Percentiles rank a stretch among this genome's conserved stretches.
phyloP scores from a whole-genome alignment of 345 rosid genomes.

The Reutealis trisperma region DNA sequence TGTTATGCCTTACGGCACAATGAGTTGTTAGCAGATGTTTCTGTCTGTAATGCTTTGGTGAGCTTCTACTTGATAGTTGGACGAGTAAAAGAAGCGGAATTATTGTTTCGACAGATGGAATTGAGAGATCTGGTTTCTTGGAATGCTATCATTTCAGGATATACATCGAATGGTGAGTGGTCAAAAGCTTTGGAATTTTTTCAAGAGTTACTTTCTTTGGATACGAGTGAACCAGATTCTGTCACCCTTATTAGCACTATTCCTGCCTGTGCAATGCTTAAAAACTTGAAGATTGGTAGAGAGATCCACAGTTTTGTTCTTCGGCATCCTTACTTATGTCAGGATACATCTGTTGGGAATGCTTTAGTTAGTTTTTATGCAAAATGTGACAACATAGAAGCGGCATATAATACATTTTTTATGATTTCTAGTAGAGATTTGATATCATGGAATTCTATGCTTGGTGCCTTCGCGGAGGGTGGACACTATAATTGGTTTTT shows the following conservation, averaged over 20 bases:
- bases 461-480: conserved; percentile 48
- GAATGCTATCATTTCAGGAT: conserved; percentile 80
- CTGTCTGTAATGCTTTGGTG: conserved; percentile 70
- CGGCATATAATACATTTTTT: conserved; percentile 50
- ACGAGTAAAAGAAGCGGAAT: conserved; percentile 52
- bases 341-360: conserved; percentile 47
- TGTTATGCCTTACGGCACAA: conserved; percentile 55
- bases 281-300: conserved; percentile 48
- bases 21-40: conserved; percentile 48
- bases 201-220: conserved; percentile 43
- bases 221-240: conserved; percentile 51
- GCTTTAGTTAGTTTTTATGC: conserved; percentile 65
- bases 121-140: conserved; percentile 79
- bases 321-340: conserved; percentile 38
- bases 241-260: conserved; percentile 66
- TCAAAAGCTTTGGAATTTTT: conserved; percentile 58
- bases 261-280: conserved; percentile 64
- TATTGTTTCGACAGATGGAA: conserved; percentile 58
- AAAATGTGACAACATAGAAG: conserved; percentile 50
- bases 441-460: conserved; percentile 69
- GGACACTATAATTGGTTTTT: conserved; percentile 41
- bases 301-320: conserved; percentile 51
- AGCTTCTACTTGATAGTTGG: conserved; percentile 72
- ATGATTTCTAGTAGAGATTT: conserved; percentile 47
- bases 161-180: conserved; percentile 62